Evolutionary conservation across 148 eudicot species (phyloP), one percentile per base, ranked within the genome.

Genomic region (Rhododendron williamsianum): DNA sequence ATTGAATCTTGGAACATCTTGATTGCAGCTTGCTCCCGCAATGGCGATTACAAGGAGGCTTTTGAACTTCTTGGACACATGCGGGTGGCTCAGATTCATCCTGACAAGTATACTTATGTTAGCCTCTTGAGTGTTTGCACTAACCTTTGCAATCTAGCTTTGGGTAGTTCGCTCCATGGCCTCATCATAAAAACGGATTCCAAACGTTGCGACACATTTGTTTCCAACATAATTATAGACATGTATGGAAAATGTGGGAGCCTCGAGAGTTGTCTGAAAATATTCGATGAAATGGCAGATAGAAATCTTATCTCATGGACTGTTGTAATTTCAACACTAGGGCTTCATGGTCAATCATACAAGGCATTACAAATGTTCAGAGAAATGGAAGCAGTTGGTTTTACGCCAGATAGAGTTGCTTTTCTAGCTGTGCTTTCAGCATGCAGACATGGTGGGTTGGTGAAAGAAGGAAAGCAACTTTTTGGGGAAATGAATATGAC

Each of bases 221-320:
- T 92, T 30, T 82, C 81, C 91, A 94, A 95, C 85, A 84, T 91
- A 35, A 84, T 94, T 82, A 89, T 94, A 11, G 93, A 92, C 86
- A 92, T 94, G 96, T 94, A 95, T 84, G 93, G 93, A 23, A 95
- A 95, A 89, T 95, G 98, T 86, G 98, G 98, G 78, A 81, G 93
- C 80, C 79, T 92, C 76, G 84, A 83, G 82, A 89, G 92, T 87
- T 89, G 94, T 15, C 54, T 91, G 58, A 87, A 88, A 87, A 81
- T 92, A 51, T 94, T 92, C 60, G 38, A 90, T 25, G 91, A 86
- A 82, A 90, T 89, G 86, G 49, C 15, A 10, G 89, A 91, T 45
- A 93, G 87, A 86, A 92, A 93, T 69, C 76, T 92, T 30, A 84
- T 94, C 52, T 91, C 96, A 6, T 94, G 98, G 97, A 95, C 97